Evolutionary conservation across 2,329 filamentous ascomycete species (phyloP).

Genomic region (Exophiala dermatitidis): DNA sequence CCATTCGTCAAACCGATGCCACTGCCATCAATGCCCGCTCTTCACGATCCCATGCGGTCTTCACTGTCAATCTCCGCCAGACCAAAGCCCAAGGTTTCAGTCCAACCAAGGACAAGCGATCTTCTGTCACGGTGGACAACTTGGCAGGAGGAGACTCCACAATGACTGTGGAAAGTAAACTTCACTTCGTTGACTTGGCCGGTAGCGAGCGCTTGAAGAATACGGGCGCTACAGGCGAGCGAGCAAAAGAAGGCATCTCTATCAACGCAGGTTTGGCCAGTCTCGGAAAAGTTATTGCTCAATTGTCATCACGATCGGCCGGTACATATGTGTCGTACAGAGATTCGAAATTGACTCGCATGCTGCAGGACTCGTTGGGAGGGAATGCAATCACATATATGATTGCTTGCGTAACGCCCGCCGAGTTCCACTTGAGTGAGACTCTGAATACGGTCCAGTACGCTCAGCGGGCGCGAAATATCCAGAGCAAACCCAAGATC

Average conservation of each 20-base stretch:
- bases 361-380: constrained; percentile 92
- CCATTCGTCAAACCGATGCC: constrained; percentile 91
- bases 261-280: constrained; percentile 95
- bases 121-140: constrained; percentile 77
- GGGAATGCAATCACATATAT: constrained; percentile 98
- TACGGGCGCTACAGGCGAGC: constrained; percentile 87
- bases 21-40: constrained; percentile 97
- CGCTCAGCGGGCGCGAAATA: constrained; percentile 87
- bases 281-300: constrained; percentile 95
- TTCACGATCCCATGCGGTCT: constrained; percentile 93
- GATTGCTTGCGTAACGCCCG: constrained; percentile 96
- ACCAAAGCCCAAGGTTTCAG: constrained; percentile 56
- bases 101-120: constrained; percentile 67
- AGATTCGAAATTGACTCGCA: constrained; percentile 90
- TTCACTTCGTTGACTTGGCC: constrained; percentile 96
- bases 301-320: constrained; percentile 80
- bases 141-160: constrained; percentile 60
- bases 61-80: constrained; percentile 81
- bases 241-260: constrained; percentile 91
- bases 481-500: constrained; percentile 95
- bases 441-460: constrained; percentile 97
- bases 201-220: constrained; percentile 97
- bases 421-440: constrained; percentile 95
- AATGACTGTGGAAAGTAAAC: constrained; percentile 91
- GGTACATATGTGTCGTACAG: constrained; percentile 94